Evolutionary conservation across 2,329 filamentous ascomycete genomes (phyloP), one percentile per base, ranked within the genome.

Genomic region (Nemania sp.): DNA sequence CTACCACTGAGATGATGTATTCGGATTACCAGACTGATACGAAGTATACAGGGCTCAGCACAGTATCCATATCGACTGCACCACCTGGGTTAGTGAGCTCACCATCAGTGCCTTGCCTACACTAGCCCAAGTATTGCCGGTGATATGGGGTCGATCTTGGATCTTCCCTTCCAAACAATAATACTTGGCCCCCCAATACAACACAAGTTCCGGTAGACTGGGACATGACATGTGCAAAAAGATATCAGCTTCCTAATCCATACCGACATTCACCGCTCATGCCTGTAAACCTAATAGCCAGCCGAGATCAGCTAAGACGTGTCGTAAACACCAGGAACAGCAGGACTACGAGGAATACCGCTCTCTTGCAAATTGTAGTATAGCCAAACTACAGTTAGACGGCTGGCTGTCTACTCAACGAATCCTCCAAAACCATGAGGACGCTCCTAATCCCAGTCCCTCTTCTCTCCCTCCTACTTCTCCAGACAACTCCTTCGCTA

Each of bases 401-500:
- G 35, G 35, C 35, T 39, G 35, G 35, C 15, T 4, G 15, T 13
- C 35, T 11, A n/a, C 11, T n/a, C 35, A 11, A 11, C 35, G 15
- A 39, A 39, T 39, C 3, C 35, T n/a, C 11, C 35, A 45, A 37
- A 63, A 51, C 40, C 54, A 70, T 70, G 69, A 60, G 63, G 64
- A 34, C 62, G 37, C 52, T 63, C 35, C 57, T 63, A 39, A 60
- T 67, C 32, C 65, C 67, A n/a, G 17, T 54, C 17, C 62, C 66
- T 51, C 58, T 73, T 13, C 57, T 71, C 29, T 57, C 74, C 54
- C 54, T 72, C 63, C 34, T 77, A 63, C 45, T 75, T 50, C 45
- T 74, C 34, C 65, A 72, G 35, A 43, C 67, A 11, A 54, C 65
- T 9, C 57, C 64, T 13, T 61, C 62, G 37, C 68, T 68, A 46